These are phyloP conservation scores for Blastocystis hominis DNA, from an alignment of 352 stramenopile genomes.

Conservation along the genomic window DNA sequence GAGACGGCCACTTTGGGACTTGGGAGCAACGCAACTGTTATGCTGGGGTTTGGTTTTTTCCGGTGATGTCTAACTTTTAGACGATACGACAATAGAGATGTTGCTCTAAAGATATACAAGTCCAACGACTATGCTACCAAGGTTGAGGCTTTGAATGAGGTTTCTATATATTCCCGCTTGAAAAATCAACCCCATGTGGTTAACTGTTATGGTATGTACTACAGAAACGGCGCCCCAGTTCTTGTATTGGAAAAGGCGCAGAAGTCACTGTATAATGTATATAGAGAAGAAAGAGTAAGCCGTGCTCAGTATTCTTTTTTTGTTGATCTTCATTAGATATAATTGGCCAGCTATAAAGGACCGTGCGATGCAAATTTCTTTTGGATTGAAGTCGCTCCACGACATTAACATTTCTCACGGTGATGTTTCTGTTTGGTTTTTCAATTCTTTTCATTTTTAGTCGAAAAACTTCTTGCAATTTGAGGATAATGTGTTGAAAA, in stretches of 20 bases:
- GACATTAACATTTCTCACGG: constrained; percentile 21
- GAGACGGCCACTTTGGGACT: background rate
- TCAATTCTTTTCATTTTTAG: background rate
- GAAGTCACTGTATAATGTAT: background rate
- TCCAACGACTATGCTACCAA: background rate
- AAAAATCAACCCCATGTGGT: constrained; percentile 8
- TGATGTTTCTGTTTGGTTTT: background rate
- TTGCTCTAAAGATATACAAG: background rate
- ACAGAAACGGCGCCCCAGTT: background rate
- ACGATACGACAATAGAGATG: background rate
- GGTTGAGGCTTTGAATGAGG: background rate
- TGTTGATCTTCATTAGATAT: background rate
- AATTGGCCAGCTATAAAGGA: background rate
- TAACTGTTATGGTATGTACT: background rate
- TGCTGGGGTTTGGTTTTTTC: background rate
- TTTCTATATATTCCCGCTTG: background rate
- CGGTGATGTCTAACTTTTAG: background rate
- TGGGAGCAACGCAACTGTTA: background rate
- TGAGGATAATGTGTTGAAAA: background rate
- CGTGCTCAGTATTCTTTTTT: background rate
- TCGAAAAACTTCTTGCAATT: constrained; percentile 2
- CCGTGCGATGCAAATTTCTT: background rate
- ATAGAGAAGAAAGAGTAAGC: background rate
- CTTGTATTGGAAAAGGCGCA: constrained; percentile 26
- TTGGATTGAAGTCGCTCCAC: constrained; percentile 20